Evolutionary conservation across 2,329 filamentous ascomycete species (phyloP).

Genomic region (Pseudocercospora fijiensis): DNA sequence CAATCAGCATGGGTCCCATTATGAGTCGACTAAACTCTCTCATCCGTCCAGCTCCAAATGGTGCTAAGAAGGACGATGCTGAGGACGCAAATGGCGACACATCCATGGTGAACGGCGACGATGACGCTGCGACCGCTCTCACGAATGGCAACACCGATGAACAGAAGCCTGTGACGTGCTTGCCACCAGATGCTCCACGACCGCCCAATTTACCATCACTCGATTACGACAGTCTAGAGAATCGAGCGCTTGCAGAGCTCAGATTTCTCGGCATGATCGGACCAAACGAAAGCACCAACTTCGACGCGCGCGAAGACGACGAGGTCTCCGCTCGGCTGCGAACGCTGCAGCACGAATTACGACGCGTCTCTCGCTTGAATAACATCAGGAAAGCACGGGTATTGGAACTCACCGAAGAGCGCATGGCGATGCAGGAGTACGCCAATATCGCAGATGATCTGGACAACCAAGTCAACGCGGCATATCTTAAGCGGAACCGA

Average conservation of each 20-base stretch:
- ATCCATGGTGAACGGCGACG: slow-evolving; percentile 43
- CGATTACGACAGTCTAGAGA: slow-evolving; percentile 83
- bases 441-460: slow-evolving; percentile 95
- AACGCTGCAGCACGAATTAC: slow-evolving; percentile 76
- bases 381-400: slow-evolving; percentile 85
- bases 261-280: slow-evolving; percentile 81
- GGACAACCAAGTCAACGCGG: slow-evolving; percentile 89
- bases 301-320: slow-evolving; percentile 87
- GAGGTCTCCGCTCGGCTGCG: slow-evolving; percentile 89
- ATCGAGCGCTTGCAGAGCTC: slow-evolving; percentile 86
- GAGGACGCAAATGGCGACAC: slow-evolving; percentile 49
- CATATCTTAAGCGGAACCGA: slow-evolving; percentile 94
- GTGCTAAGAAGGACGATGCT: slow-evolving; percentile 50
- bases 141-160: slow-evolving; percentile 39
- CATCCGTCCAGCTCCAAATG: slow-evolving; percentile 67
- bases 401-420: slow-evolving; percentile 82
- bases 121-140: slow-evolving; percentile 40
- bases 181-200: slow-evolving; percentile 51
- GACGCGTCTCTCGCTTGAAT: slow-evolving; percentile 81
- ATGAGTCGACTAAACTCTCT: slow-evolving; percentile 76
- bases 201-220: slow-evolving; percentile 52
- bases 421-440: slow-evolving; percentile 96
- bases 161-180: slow-evolving; percentile 66
- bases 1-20: slow-evolving; percentile 84
- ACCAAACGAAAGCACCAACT: slow-evolving; percentile 67